Conservation (phyloP, 1,139 yeast genomes). For the Ogataea hybrid region DNA sequence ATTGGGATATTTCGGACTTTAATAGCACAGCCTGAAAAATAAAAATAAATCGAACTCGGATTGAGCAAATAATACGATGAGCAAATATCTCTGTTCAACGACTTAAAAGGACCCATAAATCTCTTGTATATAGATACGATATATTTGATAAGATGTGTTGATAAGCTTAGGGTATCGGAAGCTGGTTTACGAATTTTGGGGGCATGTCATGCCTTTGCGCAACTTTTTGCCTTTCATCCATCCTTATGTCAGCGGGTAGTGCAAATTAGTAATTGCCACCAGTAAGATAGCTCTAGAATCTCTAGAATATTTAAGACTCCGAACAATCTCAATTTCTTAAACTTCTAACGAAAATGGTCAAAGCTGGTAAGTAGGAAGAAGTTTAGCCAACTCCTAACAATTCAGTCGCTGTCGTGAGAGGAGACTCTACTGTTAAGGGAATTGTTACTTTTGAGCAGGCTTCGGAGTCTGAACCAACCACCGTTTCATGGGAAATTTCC, state of each 20-base stretch:
- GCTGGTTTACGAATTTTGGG: not conserved
- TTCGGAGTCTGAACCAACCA: conserved; percentile 76
- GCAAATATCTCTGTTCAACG: not conserved
- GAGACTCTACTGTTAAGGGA: conserved; percentile 88
- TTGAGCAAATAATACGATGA: not conserved
- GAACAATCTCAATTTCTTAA: conserved; percentile 1
- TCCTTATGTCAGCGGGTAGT: conserved; percentile 2
- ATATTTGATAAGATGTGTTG: too few species aligned
- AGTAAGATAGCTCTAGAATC: conserved; percentile 3
- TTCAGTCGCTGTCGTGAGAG: conserved; percentile 94
- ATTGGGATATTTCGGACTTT: conserved; percentile 9
- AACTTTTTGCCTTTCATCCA: not conserved
- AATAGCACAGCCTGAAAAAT: conserved; percentile 5
- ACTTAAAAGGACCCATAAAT: not conserved
- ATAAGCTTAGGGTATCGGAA: too few species aligned
- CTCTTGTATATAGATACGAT: not conserved
- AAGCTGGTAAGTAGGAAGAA: conserved; percentile 9
- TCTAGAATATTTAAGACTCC: conserved; percentile 2
- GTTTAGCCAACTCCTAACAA: conserved; percentile 1
- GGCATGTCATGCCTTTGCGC: not conserved
- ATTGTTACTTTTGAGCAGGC: conserved; percentile 82
- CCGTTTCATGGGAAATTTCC: conserved; percentile 78
- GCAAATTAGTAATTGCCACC: conserved; percentile 7
- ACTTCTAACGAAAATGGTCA: conserved; percentile 6
- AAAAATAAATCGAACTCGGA: not conserved